Conservation (phyloP, 495 filamentous ascomycete species). For the Bacidia rubella region DNA sequence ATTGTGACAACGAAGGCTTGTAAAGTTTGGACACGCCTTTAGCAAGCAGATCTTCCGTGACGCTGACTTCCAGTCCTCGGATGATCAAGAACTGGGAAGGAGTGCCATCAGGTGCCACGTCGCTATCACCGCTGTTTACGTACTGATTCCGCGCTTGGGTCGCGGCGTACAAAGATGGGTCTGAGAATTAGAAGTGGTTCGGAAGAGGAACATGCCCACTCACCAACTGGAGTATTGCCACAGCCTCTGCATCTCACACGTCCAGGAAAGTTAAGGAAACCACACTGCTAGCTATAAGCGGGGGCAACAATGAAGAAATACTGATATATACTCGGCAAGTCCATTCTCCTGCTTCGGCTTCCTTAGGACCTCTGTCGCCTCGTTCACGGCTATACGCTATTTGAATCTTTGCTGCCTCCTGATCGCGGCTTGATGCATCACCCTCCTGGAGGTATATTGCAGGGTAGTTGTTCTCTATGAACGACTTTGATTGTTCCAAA, state of each 20-base stretch:
- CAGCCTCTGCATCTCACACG: not conserved
- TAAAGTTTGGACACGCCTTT: constrained; percentile 71
- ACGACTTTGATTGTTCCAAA: constrained; percentile 45
- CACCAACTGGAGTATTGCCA: not conserved
- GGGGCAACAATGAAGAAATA: not conserved
- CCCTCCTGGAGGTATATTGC: constrained; percentile 42
- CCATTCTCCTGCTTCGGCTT: constrained; percentile 58
- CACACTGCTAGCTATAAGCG: not conserved
- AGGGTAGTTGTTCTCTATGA: constrained; percentile 54
- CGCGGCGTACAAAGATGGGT: not conserved
- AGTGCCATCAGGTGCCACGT: constrained; percentile 58
- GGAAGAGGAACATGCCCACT: not conserved
- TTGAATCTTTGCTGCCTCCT: constrained; percentile 42
- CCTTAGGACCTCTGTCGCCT: constrained; percentile 35
- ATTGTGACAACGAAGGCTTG: constrained; percentile 35
- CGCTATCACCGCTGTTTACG: constrained; percentile 55
- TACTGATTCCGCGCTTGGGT: not conserved
- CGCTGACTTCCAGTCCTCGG: constrained; percentile 56
- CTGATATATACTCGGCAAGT: constrained; percentile 47
- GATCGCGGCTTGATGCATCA: constrained; percentile 31
- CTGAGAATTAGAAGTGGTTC: not conserved
- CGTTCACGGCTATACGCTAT: constrained; percentile 46
- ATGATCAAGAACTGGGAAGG: constrained; percentile 75
- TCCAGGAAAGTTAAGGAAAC: not conserved
- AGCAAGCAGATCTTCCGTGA: constrained; percentile 65